A percentile compares a stretch with the other conserved stretches of the same genome.
Evolutionary conservation across 2,329 filamentous ascomycete genomes (phyloP).

Genomic region (Pseudocercospora crystallina): DNA sequence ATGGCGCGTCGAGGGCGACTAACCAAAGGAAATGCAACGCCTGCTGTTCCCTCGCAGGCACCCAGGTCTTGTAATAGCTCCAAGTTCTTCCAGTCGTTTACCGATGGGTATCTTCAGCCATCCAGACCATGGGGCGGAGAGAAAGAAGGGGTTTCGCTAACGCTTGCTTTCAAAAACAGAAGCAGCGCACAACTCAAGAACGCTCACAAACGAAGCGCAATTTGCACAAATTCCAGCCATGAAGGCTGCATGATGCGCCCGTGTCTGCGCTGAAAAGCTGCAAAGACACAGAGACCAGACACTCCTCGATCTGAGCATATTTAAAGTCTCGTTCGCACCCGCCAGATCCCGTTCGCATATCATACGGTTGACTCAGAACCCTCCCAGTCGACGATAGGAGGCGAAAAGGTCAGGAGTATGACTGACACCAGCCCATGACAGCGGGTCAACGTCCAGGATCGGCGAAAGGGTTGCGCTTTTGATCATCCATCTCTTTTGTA

Average conservation of each 20-base stretch:
- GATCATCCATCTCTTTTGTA: conserved; percentile 30
- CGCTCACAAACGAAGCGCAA: conserved; percentile 35
- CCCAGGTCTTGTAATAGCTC: conserved; percentile 21
- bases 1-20: conserved; percentile 36
- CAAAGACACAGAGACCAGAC: conserved; percentile 23
- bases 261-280: conserved; percentile 32
- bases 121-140: conserved; percentile 22
- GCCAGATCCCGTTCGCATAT: conserved; percentile 24
- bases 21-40: conserved; percentile 34
- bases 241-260: conserved; percentile 42
- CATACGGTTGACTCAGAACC: conserved; percentile 42
- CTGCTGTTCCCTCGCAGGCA: conserved; percentile 25
- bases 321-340: conserved; percentile 37
- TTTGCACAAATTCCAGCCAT: conserved; percentile 36
- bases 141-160: conserved; percentile 26
- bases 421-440: conserved; percentile 38
- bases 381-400: conserved; percentile 35
- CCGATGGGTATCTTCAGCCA: conserved; percentile 21
- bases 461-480: conserved; percentile 40
- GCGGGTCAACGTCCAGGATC: conserved; percentile 41
- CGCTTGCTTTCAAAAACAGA: conserved; percentile 26
- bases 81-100: conserved; percentile 22
- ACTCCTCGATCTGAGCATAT: conserved; percentile 35
- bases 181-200: conserved; percentile 38
- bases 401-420: conserved; percentile 47